Evolutionary conservation across 805 yeast genomes (phyloP), one percentile per base, ranked within the genome.

Genomic region (Naumovozyma dairenensis): DNA sequence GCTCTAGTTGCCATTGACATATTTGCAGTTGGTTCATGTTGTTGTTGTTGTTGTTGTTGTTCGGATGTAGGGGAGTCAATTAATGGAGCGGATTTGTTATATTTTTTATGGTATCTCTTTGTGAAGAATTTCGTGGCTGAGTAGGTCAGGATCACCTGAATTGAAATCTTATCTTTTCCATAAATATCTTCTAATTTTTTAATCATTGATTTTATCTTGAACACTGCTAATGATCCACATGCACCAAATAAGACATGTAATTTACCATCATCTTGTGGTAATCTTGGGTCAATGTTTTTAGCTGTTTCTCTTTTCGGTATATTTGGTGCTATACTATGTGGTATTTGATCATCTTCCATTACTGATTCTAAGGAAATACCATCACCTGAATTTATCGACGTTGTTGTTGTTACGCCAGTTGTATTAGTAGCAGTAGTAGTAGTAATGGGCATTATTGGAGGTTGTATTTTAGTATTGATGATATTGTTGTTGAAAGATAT

Each of bases 141-240:
- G 39, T 75, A 71, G 4, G 97, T 89, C 28, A 86, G 72, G 25
- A 89, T 80, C 32, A 92, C 66, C 57, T 89, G 97, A 44, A 89
- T 83, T 3, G 87, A 74, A 5, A 85, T 74, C 42, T 73, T 76
- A 37, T 78, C 74, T 33, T 56, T 71, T 5, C 93, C 92, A 51
- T 79, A 87, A 18, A 80, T 74, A 48, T 80, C 84, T 50, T 80
- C 84, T 31, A 86, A 63, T 59, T 84, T 85, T 53, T 79, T 80
- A 38, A 86, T 78, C 35, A 87, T 81, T 43, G 72, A 48, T 19
- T 86, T 84, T 31, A 86, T 75, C 56, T 86, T 84, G 39, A 78
- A 72, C 3, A 89, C 78, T 16, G 93, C 89, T 18, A 84, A 77
- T 4, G 92, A 78, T 3, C 96, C 96, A 20, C 94, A 84, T 22